Evolutionary conservation across 371 early-diverging fungal species (phyloP).

Genomic region (Mortierella sp.): DNA sequence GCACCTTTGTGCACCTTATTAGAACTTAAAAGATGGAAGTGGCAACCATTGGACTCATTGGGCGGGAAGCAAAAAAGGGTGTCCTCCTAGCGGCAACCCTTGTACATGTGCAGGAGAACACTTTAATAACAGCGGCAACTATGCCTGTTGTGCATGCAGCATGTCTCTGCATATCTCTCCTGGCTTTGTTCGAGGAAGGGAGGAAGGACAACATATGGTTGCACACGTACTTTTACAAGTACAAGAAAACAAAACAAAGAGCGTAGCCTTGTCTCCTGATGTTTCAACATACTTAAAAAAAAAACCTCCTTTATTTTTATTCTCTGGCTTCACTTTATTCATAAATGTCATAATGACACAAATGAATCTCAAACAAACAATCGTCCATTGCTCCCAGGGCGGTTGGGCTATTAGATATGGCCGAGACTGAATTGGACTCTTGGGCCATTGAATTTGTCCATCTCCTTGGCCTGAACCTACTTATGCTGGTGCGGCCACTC

Average conservation of each 20-base stretch:
- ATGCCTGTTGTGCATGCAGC: background rate
- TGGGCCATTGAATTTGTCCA: slow-evolving; percentile 1
- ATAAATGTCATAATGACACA: background rate
- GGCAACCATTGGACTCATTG: background rate
- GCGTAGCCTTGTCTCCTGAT: slow-evolving; percentile 13
- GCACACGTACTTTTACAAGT: too few relatives aligned
- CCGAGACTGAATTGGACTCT: background rate
- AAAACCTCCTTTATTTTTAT: slow-evolving; percentile 19
- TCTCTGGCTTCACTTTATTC: background rate
- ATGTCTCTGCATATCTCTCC: background rate
- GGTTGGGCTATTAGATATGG: background rate
- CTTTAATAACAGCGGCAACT: background rate
- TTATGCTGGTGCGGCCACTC: background rate
- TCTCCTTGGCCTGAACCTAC: background rate
- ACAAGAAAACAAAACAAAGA: background rate
- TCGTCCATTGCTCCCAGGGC: background rate
- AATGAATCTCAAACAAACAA: background rate
- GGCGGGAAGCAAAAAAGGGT: background rate
- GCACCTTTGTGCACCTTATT: background rate
- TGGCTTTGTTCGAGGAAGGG: background rate
- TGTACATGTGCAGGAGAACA: background rate
- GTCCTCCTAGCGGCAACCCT: background rate
- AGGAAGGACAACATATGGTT: background rate
- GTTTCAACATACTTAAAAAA: slow-evolving; percentile 12
- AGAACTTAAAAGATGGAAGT: background rate